phyloP scores from a whole-genome alignment of 2,329 filamentous ascomycete species.

The Aspergillus fischeri region DNA sequence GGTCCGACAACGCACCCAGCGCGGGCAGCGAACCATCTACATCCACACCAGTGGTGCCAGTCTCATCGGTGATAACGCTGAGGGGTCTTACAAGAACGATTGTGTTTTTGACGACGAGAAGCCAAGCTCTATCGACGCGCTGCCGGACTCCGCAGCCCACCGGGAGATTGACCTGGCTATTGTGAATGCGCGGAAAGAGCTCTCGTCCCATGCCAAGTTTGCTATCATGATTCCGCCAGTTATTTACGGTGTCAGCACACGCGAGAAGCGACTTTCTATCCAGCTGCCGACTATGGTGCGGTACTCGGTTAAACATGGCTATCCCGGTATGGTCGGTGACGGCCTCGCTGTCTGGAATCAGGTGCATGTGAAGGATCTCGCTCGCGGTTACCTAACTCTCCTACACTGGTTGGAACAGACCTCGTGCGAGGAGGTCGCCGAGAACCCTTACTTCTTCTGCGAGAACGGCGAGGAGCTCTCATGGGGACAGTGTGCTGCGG shows the following conservation, averaged over 20 bases:
- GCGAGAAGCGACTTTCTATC: too few relatives aligned
- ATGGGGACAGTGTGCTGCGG: too few relatives aligned
- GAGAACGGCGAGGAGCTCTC: too few relatives aligned
- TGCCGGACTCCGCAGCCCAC: too few relatives aligned
- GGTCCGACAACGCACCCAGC: constrained; percentile 35
- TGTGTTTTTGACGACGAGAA: constrained; percentile 13
- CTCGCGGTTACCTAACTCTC: constrained; percentile 42
- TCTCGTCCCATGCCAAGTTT: too few relatives aligned
- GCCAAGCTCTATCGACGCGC: too few relatives aligned
- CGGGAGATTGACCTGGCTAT: too few relatives aligned
- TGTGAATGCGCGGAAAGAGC: too few relatives aligned
- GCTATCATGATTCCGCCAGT: too few relatives aligned
- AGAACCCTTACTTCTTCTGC: too few relatives aligned
- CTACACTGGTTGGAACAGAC: constrained; percentile 44
- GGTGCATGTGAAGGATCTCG: constrained; percentile 48
- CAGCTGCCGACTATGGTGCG: too few relatives aligned
- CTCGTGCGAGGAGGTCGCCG: constrained; percentile 20
- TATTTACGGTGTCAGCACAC: too few relatives aligned
- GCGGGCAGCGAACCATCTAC: constrained; percentile 41
- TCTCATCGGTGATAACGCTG: background rate
- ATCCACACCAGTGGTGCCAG: constrained; percentile 37
- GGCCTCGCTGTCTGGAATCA: constrained; percentile 41
- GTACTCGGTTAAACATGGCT: constrained; percentile 39
- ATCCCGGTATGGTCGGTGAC: constrained; percentile 42
- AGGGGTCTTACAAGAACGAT: background rate